phyloP scores from a whole-genome alignment of 805 yeast species.

The Lipomyces spencermartinsiae region DNA sequence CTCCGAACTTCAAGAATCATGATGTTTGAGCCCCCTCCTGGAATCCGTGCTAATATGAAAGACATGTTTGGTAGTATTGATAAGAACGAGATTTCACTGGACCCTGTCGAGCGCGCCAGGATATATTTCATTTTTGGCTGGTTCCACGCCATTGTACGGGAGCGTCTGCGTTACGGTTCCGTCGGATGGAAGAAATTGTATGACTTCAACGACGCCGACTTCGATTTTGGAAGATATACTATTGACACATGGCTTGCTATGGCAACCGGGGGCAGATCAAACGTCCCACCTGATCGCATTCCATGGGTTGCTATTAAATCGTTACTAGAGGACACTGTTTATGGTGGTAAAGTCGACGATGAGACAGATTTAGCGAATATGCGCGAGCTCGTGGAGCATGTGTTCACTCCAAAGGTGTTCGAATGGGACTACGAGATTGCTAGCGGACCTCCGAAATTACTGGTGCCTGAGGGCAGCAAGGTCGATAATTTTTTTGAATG shows the following conservation, averaged over 20 bases:
- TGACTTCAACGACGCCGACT: constrained; percentile 79
- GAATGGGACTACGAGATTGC: constrained; percentile 45
- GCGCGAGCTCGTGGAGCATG: constrained; percentile 33
- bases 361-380: constrained; percentile 37
- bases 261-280: constrained; percentile 43
- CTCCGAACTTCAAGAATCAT: constrained; percentile 61
- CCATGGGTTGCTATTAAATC: constrained; percentile 62
- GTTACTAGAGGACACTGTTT: constrained; percentile 60
- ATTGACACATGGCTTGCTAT: constrained; percentile 52
- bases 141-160: constrained; percentile 71
- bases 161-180: constrained; percentile 65
- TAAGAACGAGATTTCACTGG: constrained; percentile 24
- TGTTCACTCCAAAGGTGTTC: constrained; percentile 47
- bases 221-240: constrained; percentile 55
- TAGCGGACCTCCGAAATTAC: constrained; percentile 38
- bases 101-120: constrained; percentile 55
- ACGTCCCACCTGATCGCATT: constrained; percentile 54
- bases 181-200: constrained; percentile 65
- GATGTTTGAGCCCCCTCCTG: constrained; percentile 67
- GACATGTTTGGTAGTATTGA: constrained; percentile 48
- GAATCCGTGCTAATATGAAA: constrained; percentile 57
- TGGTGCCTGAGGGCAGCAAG: constrained; percentile 57
- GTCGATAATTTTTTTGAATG: constrained; percentile 52
- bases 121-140: constrained; percentile 65
- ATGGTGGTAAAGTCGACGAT: constrained; percentile 57